Conservation (phyloP, 169 alveolate species). For the Toxoplasma gondii region DNA sequence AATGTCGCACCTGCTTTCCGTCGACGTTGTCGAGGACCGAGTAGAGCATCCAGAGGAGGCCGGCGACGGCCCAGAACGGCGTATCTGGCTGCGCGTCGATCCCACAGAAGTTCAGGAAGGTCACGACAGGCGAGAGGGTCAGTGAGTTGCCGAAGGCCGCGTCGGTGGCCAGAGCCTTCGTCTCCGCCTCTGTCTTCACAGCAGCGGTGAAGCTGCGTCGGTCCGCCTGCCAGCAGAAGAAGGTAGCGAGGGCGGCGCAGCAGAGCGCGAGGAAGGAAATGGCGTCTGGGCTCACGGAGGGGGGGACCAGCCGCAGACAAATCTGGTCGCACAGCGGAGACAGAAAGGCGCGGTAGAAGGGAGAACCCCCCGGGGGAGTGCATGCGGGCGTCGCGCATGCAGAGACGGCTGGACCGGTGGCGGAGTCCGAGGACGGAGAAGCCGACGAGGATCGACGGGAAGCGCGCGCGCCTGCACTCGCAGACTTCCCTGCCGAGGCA, state of each 20-base stretch:
- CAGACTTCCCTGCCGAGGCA: background rate
- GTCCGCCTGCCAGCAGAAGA: slow-evolving; percentile 50
- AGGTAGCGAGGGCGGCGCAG: slow-evolving; percentile 40
- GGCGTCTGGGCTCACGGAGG: slow-evolving; percentile 39
- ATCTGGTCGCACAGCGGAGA: slow-evolving; percentile 57
- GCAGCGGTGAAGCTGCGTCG: background rate
- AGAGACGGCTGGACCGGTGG: too few relatives aligned
- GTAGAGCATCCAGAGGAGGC: slow-evolving; percentile 55
- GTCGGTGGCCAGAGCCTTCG: too few relatives aligned
- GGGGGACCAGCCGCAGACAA: slow-evolving; percentile 27
- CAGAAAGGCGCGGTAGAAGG: slow-evolving; percentile 42
- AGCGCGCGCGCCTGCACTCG: background rate
- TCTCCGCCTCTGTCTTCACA: background rate
- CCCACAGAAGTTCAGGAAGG: background rate
- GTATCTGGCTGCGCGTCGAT: background rate
- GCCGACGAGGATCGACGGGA: background rate
- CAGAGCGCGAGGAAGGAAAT: slow-evolving; percentile 50
- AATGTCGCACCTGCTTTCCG: slow-evolving; percentile 47
- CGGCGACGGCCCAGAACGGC: slow-evolving; percentile 33
- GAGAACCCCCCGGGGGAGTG: background rate
- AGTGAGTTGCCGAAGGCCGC: background rate
- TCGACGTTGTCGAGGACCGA: slow-evolving; percentile 51
- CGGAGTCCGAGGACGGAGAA: background rate
- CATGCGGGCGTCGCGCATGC: background rate
- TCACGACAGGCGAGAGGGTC: background rate